Evolutionary conservation across 2,329 filamentous ascomycete genomes (phyloP).

Genomic region (Rhinocladiella mackenziei): DNA sequence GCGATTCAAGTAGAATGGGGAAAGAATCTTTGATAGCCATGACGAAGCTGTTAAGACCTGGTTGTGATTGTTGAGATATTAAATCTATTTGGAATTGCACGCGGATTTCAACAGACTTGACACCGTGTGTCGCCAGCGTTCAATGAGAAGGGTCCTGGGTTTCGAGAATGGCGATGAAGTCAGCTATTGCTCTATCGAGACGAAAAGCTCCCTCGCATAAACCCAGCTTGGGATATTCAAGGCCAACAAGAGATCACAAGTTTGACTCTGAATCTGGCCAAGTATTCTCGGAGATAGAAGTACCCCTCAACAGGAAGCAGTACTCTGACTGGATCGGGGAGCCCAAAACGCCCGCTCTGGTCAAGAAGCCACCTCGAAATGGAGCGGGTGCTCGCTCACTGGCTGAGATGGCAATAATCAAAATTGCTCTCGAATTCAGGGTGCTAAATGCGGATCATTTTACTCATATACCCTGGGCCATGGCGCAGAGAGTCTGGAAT

Average conservation of each 20-base stretch:
- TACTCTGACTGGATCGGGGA: slow-evolving; percentile 26
- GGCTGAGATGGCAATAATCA: slow-evolving; percentile 20
- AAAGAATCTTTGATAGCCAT: slow-evolving; percentile 27
- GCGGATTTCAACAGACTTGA: too few relatives aligned
- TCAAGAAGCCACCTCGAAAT: slow-evolving; percentile 7
- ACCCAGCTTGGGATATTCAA: too few relatives aligned
- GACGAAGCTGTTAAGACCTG: slow-evolving; percentile 27
- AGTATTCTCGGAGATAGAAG: slow-evolving; percentile 23
- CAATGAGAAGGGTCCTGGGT: too few relatives aligned
- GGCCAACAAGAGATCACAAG: slow-evolving; percentile 3
- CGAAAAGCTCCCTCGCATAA: too few relatives aligned
- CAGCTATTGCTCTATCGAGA: neutral
- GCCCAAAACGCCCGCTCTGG: slow-evolving; percentile 16
- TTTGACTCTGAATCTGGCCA: slow-evolving; percentile 26
- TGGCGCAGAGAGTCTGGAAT: slow-evolving; percentile 41
- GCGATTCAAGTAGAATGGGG: slow-evolving; percentile 19
- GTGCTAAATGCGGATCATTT: slow-evolving; percentile 37
- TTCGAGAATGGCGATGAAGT: slow-evolving; percentile 1
- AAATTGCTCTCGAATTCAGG: slow-evolving; percentile 35
- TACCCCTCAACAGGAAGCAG: slow-evolving; percentile 13
- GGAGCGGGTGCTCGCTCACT: slow-evolving; percentile 24
- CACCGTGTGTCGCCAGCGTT: too few relatives aligned
- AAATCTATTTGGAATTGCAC: too few relatives aligned
- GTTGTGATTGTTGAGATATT: too few relatives aligned
- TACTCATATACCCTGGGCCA: slow-evolving; percentile 37